These are phyloP conservation scores for Zoysia japonica DNA, from an alignment of 176 grass and related monocot species.

Conservation along the genomic window DNA sequence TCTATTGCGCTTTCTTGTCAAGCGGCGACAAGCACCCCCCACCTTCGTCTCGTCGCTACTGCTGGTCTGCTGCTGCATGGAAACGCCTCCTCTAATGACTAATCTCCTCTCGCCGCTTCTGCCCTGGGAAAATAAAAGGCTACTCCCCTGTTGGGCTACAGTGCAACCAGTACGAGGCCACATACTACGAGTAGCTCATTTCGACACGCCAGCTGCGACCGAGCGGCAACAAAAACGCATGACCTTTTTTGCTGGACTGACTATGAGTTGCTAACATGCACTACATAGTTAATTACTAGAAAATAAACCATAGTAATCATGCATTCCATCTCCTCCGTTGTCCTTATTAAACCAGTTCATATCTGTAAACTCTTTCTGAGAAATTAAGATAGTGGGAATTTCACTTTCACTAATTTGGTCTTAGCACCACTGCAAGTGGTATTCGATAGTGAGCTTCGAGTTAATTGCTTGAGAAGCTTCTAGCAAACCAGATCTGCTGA, in stretches of 20 bases:
- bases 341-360: background rate
- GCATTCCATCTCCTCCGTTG: background rate
- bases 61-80: background rate
- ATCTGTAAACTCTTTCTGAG: background rate
- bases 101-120: background rate
- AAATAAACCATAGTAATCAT: background rate
- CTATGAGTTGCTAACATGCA: background rate
- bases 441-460: background rate
- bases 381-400: background rate
- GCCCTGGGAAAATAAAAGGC: background rate
- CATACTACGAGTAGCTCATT: background rate
- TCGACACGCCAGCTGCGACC: conserved; percentile 17
- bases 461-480: background rate
- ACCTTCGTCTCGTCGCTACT: background rate
- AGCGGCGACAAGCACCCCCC: conserved; percentile 34
- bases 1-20: conserved; percentile 85
- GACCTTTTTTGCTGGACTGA: background rate
- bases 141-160: conserved; percentile 28
- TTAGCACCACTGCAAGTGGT: background rate
- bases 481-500: background rate
- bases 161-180: conserved; percentile 41
- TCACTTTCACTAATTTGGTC: background rate
- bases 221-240: conserved; percentile 15
- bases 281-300: background rate
- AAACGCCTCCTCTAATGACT: background rate